Evolutionary conservation across 306 rosid species (phyloP), one percentile per base, ranked within the genome.

Genomic region (Luffa acutangula): DNA sequence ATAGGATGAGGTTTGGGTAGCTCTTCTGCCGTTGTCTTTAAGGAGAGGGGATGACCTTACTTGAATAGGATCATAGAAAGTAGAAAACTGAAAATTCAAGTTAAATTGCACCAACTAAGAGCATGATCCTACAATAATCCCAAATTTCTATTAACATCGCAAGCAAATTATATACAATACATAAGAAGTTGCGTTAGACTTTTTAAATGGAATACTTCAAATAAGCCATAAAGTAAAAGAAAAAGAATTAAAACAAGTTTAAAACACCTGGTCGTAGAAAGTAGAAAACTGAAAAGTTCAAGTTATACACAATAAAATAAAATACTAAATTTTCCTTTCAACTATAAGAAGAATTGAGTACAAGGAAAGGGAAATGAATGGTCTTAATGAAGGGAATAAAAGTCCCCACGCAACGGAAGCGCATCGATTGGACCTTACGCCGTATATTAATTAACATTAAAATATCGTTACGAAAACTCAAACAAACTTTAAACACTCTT

Each of bases 51-150:
- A n/a, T n/a, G n/a, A n/a, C n/a, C n/a, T n/a, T n/a, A n/a, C n/a
- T n/a, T n/a, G n/a, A n/a, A n/a, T n/a, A n/a, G n/a, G n/a, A n/a
- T n/a, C n/a, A n/a, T n/a, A n/a, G n/a, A n/a, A n/a, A n/a, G n/a
- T n/a, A n/a, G n/a, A n/a, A n/a, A n/a, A n/a, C n/a, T n/a, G n/a
- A n/a, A n/a, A n/a, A n/a, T n/a, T n/a, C n/a, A n/a, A n/a, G n/a
- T n/a, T n/a, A n/a, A n/a, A n/a, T n/a, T n/a, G 80, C 78, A 88
- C 65, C 87, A 90, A 48, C 81, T 78, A 82, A 45, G 62, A 84
- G 74, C 46, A 76, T 66, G 54, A 69, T 80, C 85, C 95, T 89
- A 82, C 64, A 77, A 66, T 37, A 78, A n/a, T 80, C 84, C 39
- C 42, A 48, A 9, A 4, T 51, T 15, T 33, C n/a, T 3, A 51